Evolutionary conservation across 768 basidiomycete species (phyloP).

Genomic region (Exsudoporus frostii): DNA sequence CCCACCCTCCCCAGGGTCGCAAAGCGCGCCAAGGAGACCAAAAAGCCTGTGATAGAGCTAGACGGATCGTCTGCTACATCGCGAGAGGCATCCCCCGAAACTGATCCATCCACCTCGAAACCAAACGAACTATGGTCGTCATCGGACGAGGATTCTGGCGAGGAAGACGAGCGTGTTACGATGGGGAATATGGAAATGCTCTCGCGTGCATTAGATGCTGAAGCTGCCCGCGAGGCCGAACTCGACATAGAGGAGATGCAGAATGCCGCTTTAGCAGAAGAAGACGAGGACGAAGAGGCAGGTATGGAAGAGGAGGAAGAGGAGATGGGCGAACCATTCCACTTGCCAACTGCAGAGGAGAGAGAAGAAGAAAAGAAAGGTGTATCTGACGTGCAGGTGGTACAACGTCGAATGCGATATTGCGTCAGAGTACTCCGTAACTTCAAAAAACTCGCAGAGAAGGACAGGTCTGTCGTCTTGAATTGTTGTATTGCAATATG

Average conservation of each 20-base stretch:
- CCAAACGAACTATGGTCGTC: slow-evolving; percentile 36
- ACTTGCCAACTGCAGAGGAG: slow-evolving; percentile 68
- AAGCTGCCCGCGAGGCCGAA: slow-evolving; percentile 63
- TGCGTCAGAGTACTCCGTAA: slow-evolving; percentile 70
- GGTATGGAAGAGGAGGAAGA: slow-evolving; percentile 39
- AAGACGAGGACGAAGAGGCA: slow-evolving; percentile 46
- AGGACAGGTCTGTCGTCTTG: slow-evolving; percentile 49
- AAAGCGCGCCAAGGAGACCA: slow-evolving; percentile 37
- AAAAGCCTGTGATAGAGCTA: slow-evolving; percentile 19
- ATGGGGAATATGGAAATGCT: slow-evolving; percentile 80
- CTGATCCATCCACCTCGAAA: slow-evolving; percentile 19
- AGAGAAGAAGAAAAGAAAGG: slow-evolving; percentile 66
- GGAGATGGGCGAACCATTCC: slow-evolving; percentile 44
- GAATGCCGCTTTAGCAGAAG: slow-evolving; percentile 47
- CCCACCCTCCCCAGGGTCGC: slow-evolving; percentile 26
- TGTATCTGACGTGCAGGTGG: slow-evolving; percentile 69
- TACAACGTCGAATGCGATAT: slow-evolving; percentile 77
- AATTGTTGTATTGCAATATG: neutral
- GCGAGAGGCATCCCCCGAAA: slow-evolving; percentile 46
- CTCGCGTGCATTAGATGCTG: slow-evolving; percentile 72
- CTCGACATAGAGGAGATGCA: slow-evolving; percentile 66
- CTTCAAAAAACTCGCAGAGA: slow-evolving; percentile 64
- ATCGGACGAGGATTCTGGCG: slow-evolving; percentile 41
- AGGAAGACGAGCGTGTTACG: slow-evolving; percentile 59
- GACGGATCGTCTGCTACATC: slow-evolving; percentile 29